phyloP scores from a whole-genome alignment of 2,329 filamentous ascomycete genomes.

The Xylariomycetidae sp. region DNA sequence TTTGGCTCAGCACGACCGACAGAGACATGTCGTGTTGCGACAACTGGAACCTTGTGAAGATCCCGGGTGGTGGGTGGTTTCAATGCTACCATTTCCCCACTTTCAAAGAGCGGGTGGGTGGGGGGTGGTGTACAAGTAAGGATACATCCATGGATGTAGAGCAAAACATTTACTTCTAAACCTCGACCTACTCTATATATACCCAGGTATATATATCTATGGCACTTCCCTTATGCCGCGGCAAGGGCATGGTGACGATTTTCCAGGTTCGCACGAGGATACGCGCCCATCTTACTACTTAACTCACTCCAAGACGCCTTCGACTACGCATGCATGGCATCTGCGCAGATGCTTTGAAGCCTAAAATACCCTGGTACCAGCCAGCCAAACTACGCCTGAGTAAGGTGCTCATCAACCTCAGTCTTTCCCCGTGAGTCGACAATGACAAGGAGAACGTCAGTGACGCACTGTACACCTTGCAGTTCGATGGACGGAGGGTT shows the following conservation, averaged over 20 bases:
- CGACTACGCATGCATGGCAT: slow-evolving; percentile 7
- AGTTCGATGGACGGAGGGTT: background rate
- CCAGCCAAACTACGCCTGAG: background rate
- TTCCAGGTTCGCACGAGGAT: background rate
- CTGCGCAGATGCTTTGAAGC: slow-evolving; percentile 2
- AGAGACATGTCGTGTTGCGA: too few relatives aligned
- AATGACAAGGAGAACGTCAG: slow-evolving; percentile 1
- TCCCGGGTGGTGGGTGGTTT: too few relatives aligned
- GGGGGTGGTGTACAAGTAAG: too few relatives aligned
- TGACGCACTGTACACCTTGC: slow-evolving; percentile 4
- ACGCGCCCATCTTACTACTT: slow-evolving; percentile 1
- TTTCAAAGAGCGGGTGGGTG: too few relatives aligned
- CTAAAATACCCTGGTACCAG: background rate
- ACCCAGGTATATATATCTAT: too few relatives aligned
- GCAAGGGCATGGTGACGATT: background rate
- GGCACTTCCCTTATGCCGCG: background rate
- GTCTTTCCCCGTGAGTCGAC: slow-evolving; percentile 1
- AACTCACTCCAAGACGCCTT: slow-evolving; percentile 4
- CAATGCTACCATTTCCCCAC: too few relatives aligned
- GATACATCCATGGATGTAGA: too few relatives aligned
- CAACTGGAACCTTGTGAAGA: too few relatives aligned
- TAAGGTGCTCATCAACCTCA: slow-evolving; percentile 5
- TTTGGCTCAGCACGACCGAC: too few relatives aligned
- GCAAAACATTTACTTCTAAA: too few relatives aligned
- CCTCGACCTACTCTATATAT: too few relatives aligned